phyloP scores from a whole-genome alignment of 1,284 basidiomycete species.

The Chondrostereum purpureum region DNA sequence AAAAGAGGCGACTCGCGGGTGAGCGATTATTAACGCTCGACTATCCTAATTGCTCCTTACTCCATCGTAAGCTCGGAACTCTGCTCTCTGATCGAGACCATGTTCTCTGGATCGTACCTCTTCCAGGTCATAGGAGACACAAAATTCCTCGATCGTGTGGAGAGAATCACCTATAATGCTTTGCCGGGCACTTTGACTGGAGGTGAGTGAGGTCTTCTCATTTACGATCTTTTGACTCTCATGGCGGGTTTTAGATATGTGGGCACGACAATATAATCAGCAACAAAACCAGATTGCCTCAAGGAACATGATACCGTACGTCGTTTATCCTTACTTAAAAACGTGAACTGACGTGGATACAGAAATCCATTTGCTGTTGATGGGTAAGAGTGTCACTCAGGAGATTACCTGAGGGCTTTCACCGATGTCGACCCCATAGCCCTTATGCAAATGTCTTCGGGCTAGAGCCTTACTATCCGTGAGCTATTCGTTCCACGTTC shows the following conservation, averaged over 20 bases:
- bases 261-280: conserved; percentile 54
- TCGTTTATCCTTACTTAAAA: conserved; percentile 26
- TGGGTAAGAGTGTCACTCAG: conserved; percentile 27
- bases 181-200: conserved; percentile 49
- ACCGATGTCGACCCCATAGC: conserved; percentile 21
- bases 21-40: conserved; percentile 37
- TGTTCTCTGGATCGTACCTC: conserved; percentile 38
- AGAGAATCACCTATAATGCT: conserved; percentile 53
- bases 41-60: conserved; percentile 18
- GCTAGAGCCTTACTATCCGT: conserved; percentile 42
- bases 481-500: conserved; percentile 8
- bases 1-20: conserved; percentile 32
- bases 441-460: conserved; percentile 54
- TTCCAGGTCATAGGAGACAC: conserved; percentile 37
- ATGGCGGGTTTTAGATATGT: conserved; percentile 38
- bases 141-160: conserved; percentile 41
- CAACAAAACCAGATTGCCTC: conserved; percentile 55
- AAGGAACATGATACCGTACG: conserved; percentile 51
- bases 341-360: conserved; percentile 22
- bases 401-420: conserved; percentile 15
- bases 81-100: conserved; percentile 30
- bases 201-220: conserved; percentile 31
- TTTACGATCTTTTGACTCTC: conserved; percentile 13
- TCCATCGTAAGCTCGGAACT: neutral
- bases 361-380: conserved; percentile 50